Base-by-base conservation (phyloP, 805 yeast species). In the Cyberlindnera meyerae region DNA sequence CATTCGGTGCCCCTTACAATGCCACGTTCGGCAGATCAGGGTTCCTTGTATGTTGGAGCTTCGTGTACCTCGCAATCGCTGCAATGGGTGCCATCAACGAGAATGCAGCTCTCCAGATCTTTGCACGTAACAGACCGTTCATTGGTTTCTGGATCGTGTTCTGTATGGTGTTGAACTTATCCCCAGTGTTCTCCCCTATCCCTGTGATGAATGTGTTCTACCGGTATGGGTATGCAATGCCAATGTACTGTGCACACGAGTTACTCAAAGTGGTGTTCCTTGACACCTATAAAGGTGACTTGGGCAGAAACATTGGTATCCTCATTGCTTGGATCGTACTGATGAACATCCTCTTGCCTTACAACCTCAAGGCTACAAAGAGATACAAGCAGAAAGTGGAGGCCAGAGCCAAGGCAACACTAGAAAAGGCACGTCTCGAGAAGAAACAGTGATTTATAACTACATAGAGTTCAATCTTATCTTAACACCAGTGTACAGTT, bases 81-180 rank as follows among this genome's bases (percentile, higher is more conserved):
- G 81, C 85, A 0, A 75, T 81, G 21, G 90, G 89, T 38, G 70
- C 77, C 18, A 73, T 77, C 20, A 78, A 76, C 49, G 88, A 82
- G 57, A 72, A 76, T 37, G 61, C 68, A 41, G 77, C 77, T 1
- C 54, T 75, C 50, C 27, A 76, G 11, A 52, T 68, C 11, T 61
- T 79, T 34, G 60, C 77, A 11, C 30, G 63, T 7, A 65, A 66
- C 39, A 84, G 84, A 2, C 85, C 87, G n/a, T 36, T 68, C 29
- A 51, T 79, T 40, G 88, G 88, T 1, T 75, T 79, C 53, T 79
- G 85, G 84, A 54, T 81, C 43, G 62, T 80, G 35, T 71, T 74
- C 49, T 79, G 82, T 71, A 82, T 81, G 42, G 68, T 78, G 36
- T 33, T 61, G 15, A 81, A 81, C 54, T 68, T 79, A 31, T 57